A percentile compares a stretch with the other conserved stretches of the same genome.
Conservation (phyloP, 805 yeast genomes). For the Crinitomyces ghanaensis region DNA sequence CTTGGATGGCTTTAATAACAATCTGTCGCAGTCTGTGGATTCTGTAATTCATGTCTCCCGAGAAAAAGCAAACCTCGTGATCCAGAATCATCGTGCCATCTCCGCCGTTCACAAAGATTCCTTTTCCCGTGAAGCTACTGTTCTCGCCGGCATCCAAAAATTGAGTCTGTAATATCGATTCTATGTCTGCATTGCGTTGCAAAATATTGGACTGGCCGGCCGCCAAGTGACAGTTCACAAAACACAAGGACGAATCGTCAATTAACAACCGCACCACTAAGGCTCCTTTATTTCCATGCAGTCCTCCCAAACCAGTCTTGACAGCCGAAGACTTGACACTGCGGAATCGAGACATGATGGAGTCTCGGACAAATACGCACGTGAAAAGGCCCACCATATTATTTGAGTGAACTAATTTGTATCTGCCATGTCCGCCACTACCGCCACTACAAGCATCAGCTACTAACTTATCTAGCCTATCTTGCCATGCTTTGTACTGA, state of each 20-base stretch:
- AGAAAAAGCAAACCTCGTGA: slow-evolving; percentile 77
- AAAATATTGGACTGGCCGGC: slow-evolving; percentile 78
- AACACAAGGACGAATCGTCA: slow-evolving; percentile 60
- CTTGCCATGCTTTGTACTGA: slow-evolving; percentile 27
- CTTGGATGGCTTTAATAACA: slow-evolving; percentile 46
- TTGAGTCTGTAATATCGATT: slow-evolving; percentile 44
- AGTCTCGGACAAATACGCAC: slow-evolving; percentile 52
- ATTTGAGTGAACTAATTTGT: slow-evolving; percentile 54
- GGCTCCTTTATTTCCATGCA: slow-evolving; percentile 68
- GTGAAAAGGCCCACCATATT: slow-evolving; percentile 80
- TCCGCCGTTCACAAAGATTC: slow-evolving; percentile 27
- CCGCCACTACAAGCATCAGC: slow-evolving; percentile 21
- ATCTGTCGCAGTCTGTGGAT: slow-evolving; percentile 59
- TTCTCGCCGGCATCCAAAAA: slow-evolving; percentile 13
- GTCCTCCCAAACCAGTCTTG: slow-evolving; percentile 91
- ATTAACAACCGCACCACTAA: slow-evolving; percentile 57
- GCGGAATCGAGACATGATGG: slow-evolving; percentile 40
- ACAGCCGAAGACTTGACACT: slow-evolving; percentile 62
- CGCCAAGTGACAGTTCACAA: slow-evolving; percentile 80
- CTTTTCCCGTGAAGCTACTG: slow-evolving; percentile 11
- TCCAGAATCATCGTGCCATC: slow-evolving; percentile 48
- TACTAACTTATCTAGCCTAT: slow-evolving; percentile 15
- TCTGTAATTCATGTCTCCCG: slow-evolving; percentile 90
- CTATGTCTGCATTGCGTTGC: slow-evolving; percentile 80
- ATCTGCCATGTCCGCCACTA: slow-evolving; percentile 24